Base-by-base conservation (phyloP, 257 asterid species). In the Solanum chilense region DNA sequence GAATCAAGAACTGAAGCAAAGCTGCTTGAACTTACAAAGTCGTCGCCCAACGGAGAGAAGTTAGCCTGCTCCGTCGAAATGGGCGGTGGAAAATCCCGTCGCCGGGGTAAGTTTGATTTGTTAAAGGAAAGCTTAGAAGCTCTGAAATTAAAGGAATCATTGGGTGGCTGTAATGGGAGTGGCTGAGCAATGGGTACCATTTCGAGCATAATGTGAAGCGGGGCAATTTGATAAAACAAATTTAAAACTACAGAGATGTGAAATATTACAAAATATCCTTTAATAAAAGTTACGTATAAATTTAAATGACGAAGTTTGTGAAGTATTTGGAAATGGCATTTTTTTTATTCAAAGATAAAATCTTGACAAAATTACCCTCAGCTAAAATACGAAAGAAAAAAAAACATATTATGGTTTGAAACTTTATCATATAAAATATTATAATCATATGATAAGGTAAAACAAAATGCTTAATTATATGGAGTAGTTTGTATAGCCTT, bases 1-100 rank as follows among this genome's bases (percentile, higher is more conserved):
- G 92, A 92, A 21, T 94, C 95, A 49, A 95, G 94, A 45, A 86
- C 88, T 7, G 93, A 88, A 68, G 95, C 97, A 83, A 92, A 95
- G 78, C 82, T 76, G 37, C 92, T 90, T 73, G 98, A 91, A 89
- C 85, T 91, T 14, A 88, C 66, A 2, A 75, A 83, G 86, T 87
- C 90, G 86, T 87, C 90, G 83, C 83, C 73, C 78, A 89, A 89
- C 18, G 14, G 25, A 62, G 71, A 76, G 25, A 76, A 44, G 12
- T 39, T 35, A 35, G 81, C 14, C 47, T 35, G 90, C 58, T 47
- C 45, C 20, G 62, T 52, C 33, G 84, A 23, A 2, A 84, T 39
- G 70, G 86, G 39, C 12, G 12, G 74, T 7, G 70, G 58, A 60
- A 66, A 83, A 37, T 56, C n/a, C 31, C 56, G 58, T 83, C 31